A percentile compares a stretch with the other conserved stretches of the same genome.
Evolutionary conservation across 352 stramenopile species (phyloP).

Genomic region (Phytophthora sojae): DNA sequence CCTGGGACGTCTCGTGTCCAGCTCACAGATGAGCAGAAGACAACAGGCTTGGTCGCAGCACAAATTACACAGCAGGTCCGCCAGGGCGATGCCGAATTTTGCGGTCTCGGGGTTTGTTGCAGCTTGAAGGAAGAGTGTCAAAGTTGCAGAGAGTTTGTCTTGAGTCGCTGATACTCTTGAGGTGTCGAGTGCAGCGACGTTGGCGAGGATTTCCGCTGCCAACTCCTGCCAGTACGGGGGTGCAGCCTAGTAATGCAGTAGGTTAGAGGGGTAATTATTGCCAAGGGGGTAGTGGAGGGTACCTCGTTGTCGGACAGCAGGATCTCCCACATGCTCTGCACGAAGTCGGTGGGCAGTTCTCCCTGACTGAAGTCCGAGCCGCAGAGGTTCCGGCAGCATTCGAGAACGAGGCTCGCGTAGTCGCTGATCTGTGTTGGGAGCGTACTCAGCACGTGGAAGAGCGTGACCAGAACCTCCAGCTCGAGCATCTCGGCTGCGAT

Average conservation of each 20-base stretch:
- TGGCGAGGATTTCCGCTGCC: constrained; percentile 50
- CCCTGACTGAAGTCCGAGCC: constrained; percentile 25
- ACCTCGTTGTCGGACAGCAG: constrained; percentile 32
- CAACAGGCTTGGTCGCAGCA: constrained; percentile 54
- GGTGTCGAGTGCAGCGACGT: constrained; percentile 38
- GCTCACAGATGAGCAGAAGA: constrained; percentile 70
- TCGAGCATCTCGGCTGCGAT: constrained; percentile 59
- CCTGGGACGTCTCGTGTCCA: constrained; percentile 64
- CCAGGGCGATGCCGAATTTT: constrained; percentile 49
- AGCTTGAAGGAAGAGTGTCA: constrained; percentile 49
- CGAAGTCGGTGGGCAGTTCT: constrained; percentile 27
- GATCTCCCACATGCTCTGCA: constrained; percentile 36
- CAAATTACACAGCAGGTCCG: constrained; percentile 73
- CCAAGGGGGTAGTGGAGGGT: neutral
- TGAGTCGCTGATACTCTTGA: constrained; percentile 29
- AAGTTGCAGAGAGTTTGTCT: constrained; percentile 32
- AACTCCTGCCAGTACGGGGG: constrained; percentile 34
- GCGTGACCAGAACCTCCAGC: constrained; percentile 28
- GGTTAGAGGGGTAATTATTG: constrained; percentile 3
- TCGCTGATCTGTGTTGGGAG: constrained; percentile 27
- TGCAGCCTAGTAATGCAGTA: neutral
- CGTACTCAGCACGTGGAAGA: constrained; percentile 43
- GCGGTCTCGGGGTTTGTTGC: neutral
- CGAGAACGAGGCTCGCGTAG: constrained; percentile 42
- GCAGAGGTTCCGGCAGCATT: constrained; percentile 63